phyloP scores from a whole-genome alignment of 441 rosid species.

The Cnidoscolus chayamansa region DNA sequence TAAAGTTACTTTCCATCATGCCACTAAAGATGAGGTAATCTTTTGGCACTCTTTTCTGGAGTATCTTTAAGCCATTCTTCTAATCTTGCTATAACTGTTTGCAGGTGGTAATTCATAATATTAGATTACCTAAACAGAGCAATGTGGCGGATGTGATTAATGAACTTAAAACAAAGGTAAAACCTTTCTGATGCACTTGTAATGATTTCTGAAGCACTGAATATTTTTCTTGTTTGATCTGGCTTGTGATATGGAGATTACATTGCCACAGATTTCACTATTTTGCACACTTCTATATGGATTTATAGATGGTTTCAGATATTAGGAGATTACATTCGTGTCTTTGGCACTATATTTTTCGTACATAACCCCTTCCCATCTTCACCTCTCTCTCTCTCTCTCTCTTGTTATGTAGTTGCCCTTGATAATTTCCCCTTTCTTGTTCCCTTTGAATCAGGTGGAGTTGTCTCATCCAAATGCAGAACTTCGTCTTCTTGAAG shows the following conservation, averaged over 20 bases:
- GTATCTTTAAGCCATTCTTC: slow-evolving; percentile 7
- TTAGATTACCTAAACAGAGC: slow-evolving; percentile 95
- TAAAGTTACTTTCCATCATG: slow-evolving; percentile 87
- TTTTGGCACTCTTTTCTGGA: slow-evolving; percentile 18
- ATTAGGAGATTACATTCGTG: not conserved
- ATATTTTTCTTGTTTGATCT: slow-evolving; percentile 3
- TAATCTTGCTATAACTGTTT: slow-evolving; percentile 22
- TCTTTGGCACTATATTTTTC: not conserved
- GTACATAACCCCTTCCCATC: not conserved
- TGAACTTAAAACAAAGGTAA: slow-evolving; percentile 83
- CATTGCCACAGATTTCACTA: not conserved
- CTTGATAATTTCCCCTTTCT: not conserved
- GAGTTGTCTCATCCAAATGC: slow-evolving; percentile 86
- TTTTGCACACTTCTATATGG: not conserved
- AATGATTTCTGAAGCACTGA: not conserved
- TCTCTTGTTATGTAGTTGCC: not conserved
- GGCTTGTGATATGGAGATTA: not conserved
- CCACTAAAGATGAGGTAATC: slow-evolving; percentile 75
- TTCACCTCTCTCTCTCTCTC: not conserved
- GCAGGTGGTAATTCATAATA: slow-evolving; percentile 77
- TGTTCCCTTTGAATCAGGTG: slow-evolving; percentile 44
- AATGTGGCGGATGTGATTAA: slow-evolving; percentile 83
- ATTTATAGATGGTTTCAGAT: not conserved
- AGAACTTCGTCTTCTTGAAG: slow-evolving; percentile 90
- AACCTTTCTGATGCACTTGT: not conserved